These are phyloP conservation scores for Kwoniella pini DNA, from an alignment of 768 basidiomycete species.

Conservation along the genomic window DNA sequence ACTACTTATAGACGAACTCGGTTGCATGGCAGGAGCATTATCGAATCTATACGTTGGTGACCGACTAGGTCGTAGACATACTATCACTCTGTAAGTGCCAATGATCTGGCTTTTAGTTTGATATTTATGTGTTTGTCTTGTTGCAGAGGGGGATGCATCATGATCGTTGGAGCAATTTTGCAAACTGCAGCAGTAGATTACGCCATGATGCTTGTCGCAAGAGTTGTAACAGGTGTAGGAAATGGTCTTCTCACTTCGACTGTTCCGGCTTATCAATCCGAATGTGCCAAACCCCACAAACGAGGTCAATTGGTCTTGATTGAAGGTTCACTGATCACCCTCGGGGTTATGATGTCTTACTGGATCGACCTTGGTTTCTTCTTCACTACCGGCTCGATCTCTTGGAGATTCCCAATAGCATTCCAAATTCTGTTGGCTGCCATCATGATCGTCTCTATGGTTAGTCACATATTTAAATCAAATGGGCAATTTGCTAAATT, in stretches of 20 bases:
- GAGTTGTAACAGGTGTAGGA: constrained; percentile 64
- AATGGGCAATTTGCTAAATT: not conserved
- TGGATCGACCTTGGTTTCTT: constrained; percentile 69
- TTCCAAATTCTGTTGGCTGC: constrained; percentile 64
- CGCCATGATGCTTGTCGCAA: constrained; percentile 65
- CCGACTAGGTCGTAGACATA: constrained; percentile 38
- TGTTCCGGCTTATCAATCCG: constrained; percentile 67
- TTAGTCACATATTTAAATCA: not conserved
- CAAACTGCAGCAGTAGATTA: constrained; percentile 61
- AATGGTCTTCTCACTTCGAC: constrained; percentile 70
- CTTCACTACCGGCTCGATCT: constrained; percentile 60
- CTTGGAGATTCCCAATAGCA: constrained; percentile 67
- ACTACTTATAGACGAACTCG: constrained; percentile 61
- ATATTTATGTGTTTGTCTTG: not conserved
- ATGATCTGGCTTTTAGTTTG: not conserved
- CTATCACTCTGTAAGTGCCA: constrained; percentile 22
- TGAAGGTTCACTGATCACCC: constrained; percentile 59
- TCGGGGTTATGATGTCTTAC: constrained; percentile 64
- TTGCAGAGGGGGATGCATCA: constrained; percentile 29
- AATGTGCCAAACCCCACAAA: constrained; percentile 65
- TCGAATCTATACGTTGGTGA: constrained; percentile 60
- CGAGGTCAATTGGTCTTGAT: constrained; percentile 68
- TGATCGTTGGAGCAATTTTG: constrained; percentile 42
- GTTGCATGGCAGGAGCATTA: constrained; percentile 66
- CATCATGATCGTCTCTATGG: constrained; percentile 57